These are phyloP conservation scores for Fusarium heterosporum DNA, from an alignment of 2,329 filamentous ascomycete species.

Conservation along the genomic window DNA sequence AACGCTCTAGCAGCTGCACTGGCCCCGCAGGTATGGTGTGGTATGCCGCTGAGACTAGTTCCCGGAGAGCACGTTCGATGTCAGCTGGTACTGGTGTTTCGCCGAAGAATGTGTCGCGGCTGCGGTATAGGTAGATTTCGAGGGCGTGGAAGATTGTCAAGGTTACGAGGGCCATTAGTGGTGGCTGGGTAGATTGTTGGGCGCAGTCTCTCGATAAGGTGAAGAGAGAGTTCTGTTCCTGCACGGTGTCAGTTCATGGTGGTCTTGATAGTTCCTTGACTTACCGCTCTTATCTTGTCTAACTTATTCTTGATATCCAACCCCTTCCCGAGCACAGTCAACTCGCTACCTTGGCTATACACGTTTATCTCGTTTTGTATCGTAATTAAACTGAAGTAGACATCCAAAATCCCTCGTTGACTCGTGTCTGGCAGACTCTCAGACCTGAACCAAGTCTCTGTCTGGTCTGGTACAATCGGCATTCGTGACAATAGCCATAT, in stretches of 20 bases:
- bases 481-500: constrained; percentile 15
- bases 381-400: constrained; percentile 8
- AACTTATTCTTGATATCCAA: constrained; percentile 4
- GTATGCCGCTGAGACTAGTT: constrained; percentile 9
- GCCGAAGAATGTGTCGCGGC: neutral
- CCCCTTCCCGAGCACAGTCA: neutral
- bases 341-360: constrained; percentile 1
- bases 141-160: constrained; percentile 10
- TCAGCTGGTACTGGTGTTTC: neutral
- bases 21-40: constrained; percentile 6
- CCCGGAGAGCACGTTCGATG: neutral
- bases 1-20: constrained; percentile 5
- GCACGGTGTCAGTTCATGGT: too few species aligned
- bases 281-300: constrained; percentile 10
- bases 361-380: constrained; percentile 21
- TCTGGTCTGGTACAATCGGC: neutral
- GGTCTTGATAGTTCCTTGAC: rapidly evolving
- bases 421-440: neutral
- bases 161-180: constrained; percentile 13
- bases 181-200: neutral
- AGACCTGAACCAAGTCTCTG: neutral
- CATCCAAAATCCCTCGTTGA: neutral
- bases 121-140: neutral
- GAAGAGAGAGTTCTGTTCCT: constrained; percentile 18
- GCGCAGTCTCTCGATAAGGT: neutral